Evolutionary conservation across 2,329 filamentous ascomycete genomes (phyloP).

Genomic region (Penicillium psychrosexuale): DNA sequence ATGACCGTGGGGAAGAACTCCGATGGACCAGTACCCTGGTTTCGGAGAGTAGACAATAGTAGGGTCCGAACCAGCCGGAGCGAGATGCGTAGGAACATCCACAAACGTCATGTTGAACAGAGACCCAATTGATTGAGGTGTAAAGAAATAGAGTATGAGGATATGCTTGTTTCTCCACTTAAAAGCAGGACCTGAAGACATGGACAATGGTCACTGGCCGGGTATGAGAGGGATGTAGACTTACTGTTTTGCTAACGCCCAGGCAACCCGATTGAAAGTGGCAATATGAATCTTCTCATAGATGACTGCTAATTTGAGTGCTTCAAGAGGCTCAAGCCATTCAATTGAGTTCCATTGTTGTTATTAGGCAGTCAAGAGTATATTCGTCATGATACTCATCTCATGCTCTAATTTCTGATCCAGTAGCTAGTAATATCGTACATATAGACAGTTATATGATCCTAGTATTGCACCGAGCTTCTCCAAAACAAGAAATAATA

Average conservation of each 20-base stretch:
- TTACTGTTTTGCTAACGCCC: background rate
- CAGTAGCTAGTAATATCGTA: background rate
- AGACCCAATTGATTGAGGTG: slow-evolving; percentile 6
- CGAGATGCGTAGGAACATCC: slow-evolving; percentile 8
- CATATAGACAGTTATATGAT: background rate
- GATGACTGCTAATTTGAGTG: background rate
- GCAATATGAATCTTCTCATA: background rate
- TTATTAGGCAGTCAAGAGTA: background rate
- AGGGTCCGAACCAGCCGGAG: slow-evolving; percentile 21
- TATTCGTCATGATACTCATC: background rate
- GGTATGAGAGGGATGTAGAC: background rate
- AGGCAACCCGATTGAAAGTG: background rate
- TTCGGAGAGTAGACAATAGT: slow-evolving; percentile 7
- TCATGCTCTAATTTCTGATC: background rate
- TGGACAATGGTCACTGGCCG: slow-evolving; percentile 9
- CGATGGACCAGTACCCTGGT: slow-evolving; percentile 8
- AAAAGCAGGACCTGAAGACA: background rate
- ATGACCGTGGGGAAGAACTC: slow-evolving; percentile 8
- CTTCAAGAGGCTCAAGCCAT: background rate
- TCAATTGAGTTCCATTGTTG: background rate
- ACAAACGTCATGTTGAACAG: slow-evolving; percentile 21
- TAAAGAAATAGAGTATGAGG: slow-evolving; percentile 17
- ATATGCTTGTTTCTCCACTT: slow-evolving; percentile 13
- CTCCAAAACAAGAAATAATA: no score
- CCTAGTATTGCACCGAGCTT: background rate